These are phyloP conservation scores for Colletotrichum magnum DNA, from an alignment of 2,329 filamentous ascomycete genomes.

Conservation along the genomic window DNA sequence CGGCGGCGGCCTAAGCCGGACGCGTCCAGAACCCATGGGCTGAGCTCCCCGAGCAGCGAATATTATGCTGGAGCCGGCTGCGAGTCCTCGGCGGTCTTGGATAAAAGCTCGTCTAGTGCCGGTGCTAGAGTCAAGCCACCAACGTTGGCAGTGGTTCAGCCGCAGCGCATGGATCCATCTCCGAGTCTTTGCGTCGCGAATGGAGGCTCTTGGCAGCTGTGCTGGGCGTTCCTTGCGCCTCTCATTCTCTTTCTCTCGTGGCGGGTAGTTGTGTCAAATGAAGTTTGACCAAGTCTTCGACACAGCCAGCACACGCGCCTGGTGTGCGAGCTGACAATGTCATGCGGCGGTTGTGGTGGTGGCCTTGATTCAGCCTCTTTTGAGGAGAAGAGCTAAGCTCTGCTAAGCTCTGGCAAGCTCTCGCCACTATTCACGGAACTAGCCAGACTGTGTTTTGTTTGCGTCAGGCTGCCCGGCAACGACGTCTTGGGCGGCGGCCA, in stretches of 20 bases:
- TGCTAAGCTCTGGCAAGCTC: too few species aligned
- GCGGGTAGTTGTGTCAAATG: too few species aligned
- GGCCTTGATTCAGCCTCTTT: too few species aligned
- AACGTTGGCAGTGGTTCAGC: slow-evolving; percentile 23
- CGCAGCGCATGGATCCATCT: slow-evolving; percentile 16
- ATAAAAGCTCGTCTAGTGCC: slow-evolving; percentile 5
- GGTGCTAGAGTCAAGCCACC: neutral
- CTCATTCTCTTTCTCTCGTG: neutral
- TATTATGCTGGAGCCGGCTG: neutral
- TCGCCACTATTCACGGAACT: too few species aligned
- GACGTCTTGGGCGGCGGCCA: too few species aligned
- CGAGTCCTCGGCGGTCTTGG: slow-evolving; percentile 1
- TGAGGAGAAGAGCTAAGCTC: too few species aligned
- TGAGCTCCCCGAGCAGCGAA: neutral
- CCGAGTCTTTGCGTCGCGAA: slow-evolving; percentile 11
- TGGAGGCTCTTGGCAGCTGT: slow-evolving; percentile 12
- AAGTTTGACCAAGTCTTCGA: too few species aligned
- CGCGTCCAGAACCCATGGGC: slow-evolving; percentile 11
- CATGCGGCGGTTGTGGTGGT: too few species aligned
- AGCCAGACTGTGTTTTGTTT: too few species aligned
- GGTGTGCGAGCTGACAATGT: too few species aligned
- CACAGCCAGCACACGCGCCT: too few species aligned
- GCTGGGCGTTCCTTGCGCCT: neutral
- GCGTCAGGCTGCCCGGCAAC: too few species aligned
- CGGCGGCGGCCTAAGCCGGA: neutral